These are phyloP conservation scores for Ophiostoma sp. DNA, from an alignment of 2,329 filamentous ascomycete genomes.

Conservation along the genomic window DNA sequence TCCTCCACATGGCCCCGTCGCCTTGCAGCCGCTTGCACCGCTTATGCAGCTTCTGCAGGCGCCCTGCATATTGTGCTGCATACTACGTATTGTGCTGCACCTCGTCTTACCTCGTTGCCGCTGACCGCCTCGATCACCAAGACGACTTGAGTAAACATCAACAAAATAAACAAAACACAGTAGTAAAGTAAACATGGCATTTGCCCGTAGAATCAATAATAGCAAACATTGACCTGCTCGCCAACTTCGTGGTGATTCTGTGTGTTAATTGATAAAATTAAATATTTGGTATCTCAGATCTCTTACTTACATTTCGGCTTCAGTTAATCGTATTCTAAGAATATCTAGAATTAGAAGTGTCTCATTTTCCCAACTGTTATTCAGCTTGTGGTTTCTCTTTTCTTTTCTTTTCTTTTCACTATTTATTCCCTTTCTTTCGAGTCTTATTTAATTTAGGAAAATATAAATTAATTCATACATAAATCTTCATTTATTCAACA, in stretches of 20 bases:
- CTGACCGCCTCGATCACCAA: constrained; percentile 22
- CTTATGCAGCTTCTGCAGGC: constrained; percentile 11
- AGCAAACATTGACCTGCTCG: not conserved
- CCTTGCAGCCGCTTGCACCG: not conserved
- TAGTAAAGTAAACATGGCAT: not conserved
- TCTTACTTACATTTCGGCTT: no score
- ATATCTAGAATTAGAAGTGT: not conserved
- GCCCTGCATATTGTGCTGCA: constrained; percentile 15
- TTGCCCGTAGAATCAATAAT: not conserved
- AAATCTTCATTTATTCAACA: no score
- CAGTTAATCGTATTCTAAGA: no score
- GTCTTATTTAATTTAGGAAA: not conserved
- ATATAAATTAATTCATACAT: no score
- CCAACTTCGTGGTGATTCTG: not conserved
- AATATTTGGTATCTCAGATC: no score
- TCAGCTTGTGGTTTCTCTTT: not conserved
- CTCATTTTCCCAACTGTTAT: not conserved
- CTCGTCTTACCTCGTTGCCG: constrained; percentile 14
- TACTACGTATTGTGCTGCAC: constrained; percentile 14
- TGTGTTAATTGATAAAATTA: no score
- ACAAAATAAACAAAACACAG: not conserved
- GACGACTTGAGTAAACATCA: constrained; percentile 20
- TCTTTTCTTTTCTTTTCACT: not conserved
- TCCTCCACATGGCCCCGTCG: not conserved
- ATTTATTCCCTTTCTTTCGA: not conserved